Evolutionary conservation across 257 asterid genomes (phyloP), one percentile per base, ranked within the genome.

Genomic region (Coffea eugenioides): DNA sequence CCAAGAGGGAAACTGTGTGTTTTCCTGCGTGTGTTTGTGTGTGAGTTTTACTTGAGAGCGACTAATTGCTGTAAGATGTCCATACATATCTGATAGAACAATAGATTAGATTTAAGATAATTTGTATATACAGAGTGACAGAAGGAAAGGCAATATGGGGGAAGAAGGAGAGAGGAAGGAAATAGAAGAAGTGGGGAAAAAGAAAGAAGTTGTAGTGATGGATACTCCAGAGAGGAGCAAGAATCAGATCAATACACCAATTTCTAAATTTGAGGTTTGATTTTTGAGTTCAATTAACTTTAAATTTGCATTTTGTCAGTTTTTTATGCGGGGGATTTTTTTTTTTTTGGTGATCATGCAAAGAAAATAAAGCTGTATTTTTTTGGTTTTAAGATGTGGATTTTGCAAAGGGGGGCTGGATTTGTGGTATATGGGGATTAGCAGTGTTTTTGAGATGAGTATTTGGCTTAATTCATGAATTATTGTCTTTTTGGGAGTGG

Each of bases 171-270:
- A 78, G 20, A 18, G 18, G 25, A 43, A 57, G 54, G 74, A 64
- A 25, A 65, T 62, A 36, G 78, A 62, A 43, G 83, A 79, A 71
- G 82, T n/a, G n/a, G 87, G 81, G 46, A 89, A 87, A 77, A 88
- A 78, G 74, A 83, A 82, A 75, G 90, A 82, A 34, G 86, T 67
- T 8, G 79, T 74, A 49, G 90, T 90, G 81, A 92, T 93, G 98
- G 99, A 91, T 70, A 95, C 99, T 65, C 99, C 99, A 2, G 93
- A 91, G 73, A 90, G 93, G 87, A 88, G 88, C 88, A 91, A 87
- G 88, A 87, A 27, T 83, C 98, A 95, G 95, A 93, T 93, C 91
- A 87, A 89, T 8, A 74, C 90, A 0, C 88, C 97, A 52, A 34
- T 86, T 16, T 76, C 85, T 86, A 93, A 87, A 81, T 92, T 93